These are phyloP conservation scores for Citrus sinensis DNA, from an alignment of 345 rosid genomes.

Conservation along the genomic window DNA sequence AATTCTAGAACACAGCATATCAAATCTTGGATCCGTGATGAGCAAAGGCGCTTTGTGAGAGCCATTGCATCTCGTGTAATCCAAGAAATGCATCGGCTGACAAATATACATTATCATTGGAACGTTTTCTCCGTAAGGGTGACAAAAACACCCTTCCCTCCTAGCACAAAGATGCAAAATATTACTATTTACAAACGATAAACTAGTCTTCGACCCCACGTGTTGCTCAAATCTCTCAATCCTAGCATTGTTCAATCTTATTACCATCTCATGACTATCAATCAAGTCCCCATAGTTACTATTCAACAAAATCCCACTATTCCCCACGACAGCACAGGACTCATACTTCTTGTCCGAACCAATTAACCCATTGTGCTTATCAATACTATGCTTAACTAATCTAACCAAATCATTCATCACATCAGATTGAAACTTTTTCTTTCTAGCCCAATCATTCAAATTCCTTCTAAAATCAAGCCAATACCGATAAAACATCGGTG, in stretches of 20 bases:
- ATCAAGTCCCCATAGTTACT: conserved; percentile 55
- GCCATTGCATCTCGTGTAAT: conserved; percentile 62
- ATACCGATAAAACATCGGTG: conserved; percentile 59
- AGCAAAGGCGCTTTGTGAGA: conserved; percentile 57
- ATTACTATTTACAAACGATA: conserved; percentile 88
- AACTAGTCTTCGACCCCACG: conserved; percentile 70
- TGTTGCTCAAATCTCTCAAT: conserved; percentile 40
- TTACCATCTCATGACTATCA: conserved; percentile 80
- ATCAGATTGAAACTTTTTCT: conserved; percentile 46
- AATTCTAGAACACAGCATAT: conserved; percentile 64
- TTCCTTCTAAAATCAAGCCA: conserved; percentile 70
- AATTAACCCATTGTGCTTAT: conserved; percentile 36
- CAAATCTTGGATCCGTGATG: conserved; percentile 81
- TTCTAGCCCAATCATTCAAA: conserved; percentile 58
- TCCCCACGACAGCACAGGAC: conserved; percentile 94
- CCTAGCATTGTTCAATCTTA: conserved; percentile 85
- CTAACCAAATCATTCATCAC: conserved; percentile 64
- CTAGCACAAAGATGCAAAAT: conserved; percentile 69
- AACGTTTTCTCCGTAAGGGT: conserved; percentile 67
- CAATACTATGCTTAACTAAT: conserved; percentile 56
- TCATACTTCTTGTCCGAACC: conserved; percentile 37
- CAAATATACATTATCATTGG: conserved; percentile 83
- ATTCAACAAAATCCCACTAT: conserved; percentile 74
- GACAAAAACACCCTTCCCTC: conserved; percentile 67
- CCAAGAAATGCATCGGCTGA: conserved; percentile 82